A percentile compares a stretch with the other conserved stretches of the same genome.
Evolutionary conservation across 148 eudicot species (phyloP).

Genomic region (Mesembryanthemum crystallinum): DNA sequence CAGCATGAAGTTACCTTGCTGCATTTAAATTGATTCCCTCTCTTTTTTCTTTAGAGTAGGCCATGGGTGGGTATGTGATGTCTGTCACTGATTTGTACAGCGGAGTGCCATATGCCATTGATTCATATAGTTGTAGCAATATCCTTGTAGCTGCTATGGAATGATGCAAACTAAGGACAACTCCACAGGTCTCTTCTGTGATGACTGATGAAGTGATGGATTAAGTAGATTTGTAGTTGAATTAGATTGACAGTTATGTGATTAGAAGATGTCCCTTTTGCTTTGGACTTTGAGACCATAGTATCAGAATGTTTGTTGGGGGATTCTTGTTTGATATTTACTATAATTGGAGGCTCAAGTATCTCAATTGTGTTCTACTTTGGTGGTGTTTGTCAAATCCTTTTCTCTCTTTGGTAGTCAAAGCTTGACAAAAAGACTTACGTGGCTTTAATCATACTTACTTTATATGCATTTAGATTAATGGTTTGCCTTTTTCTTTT

Average conservation of each 20-base stretch:
- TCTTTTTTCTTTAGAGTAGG: neutral
- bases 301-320: neutral
- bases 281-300: neutral
- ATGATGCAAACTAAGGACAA: neutral
- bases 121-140: neutral
- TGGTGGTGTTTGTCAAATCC: neutral
- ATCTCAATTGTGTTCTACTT: neutral
- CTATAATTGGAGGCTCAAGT: neutral
- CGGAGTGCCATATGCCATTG: neutral
- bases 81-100: neutral
- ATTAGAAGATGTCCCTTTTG: neutral
- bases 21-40: neutral
- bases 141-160: neutral
- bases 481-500: too few relatives aligned
- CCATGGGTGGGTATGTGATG: neutral
- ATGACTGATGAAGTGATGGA: neutral
- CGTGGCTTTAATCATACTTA: too few relatives aligned
- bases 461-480: too few relatives aligned
- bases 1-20: constrained; percentile 4
- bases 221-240: neutral
- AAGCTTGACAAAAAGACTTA: too few relatives aligned
- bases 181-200: neutral
- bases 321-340: neutral
- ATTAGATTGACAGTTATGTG: neutral
- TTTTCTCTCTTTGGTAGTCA: too few relatives aligned